Base-by-base conservation (phyloP, 768 basidiomycete species). In the Royoungia palumana region DNA sequence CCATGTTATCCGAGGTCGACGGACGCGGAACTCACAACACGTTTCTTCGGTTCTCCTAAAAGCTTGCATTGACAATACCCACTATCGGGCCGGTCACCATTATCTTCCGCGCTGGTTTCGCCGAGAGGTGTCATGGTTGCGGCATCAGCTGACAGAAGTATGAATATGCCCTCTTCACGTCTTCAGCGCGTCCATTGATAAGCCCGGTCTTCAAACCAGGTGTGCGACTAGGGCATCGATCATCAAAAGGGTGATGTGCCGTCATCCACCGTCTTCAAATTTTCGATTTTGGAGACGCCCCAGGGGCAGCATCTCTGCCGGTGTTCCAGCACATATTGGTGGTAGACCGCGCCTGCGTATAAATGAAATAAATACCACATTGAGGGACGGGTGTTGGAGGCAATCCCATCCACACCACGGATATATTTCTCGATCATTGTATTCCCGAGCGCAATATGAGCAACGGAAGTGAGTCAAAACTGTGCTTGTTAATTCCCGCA, bases 351-450 rank as follows among this genome's bases (percentile, higher is more conserved):
- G 11, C 35, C 37, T 28, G 25, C 32, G 41, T 53, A 25, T 21
- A 25, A 19, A 41, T 8, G 46, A 16, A 44, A 62, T 68, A 68
- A 65, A 65, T 64, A 65, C 55, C 39, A 49, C 30, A 24, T 35
- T 7, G 16, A 13, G n/a, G 25, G 35, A 9, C 14, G 9, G 24
- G 37, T 9, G 11, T 22, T 24, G 16, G 32, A 41, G 35, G 45
- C 34, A 35, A 46, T 24, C 43, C 39, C 41, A 47, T 17, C 40
- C 27, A 41, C 22, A 35, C 5, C 27, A 19, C 30, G 17, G 11
- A 19, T 20, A 10, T 34, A 24, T 24, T 24, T 48, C 38, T 43
- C 36, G 14, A 47, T n/a, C 16, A 27, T 17, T 14, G 19, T 35
- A 42, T 30, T 38, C 24, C 19, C 20, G 38, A 46, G 30, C 24